phyloP scores from a whole-genome alignment of 176 grass and related monocot species.

The Rhynchospora tenuis region DNA sequence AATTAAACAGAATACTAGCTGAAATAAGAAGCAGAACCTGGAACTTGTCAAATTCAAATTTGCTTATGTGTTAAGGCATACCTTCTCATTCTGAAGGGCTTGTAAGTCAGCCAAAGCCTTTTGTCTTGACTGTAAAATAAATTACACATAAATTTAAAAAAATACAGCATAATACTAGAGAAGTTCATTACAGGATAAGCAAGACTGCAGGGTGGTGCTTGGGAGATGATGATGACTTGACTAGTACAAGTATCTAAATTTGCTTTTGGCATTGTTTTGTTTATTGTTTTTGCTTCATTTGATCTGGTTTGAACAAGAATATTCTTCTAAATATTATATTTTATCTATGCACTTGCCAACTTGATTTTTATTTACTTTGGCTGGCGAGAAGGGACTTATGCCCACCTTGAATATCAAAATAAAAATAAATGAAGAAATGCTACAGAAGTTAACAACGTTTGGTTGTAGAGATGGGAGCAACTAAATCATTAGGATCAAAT shows the following conservation, averaged over 20 bases:
- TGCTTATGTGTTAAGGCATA: conserved; percentile 20
- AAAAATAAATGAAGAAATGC: not conserved
- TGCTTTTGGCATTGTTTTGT: not conserved
- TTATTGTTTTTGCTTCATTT: not conserved
- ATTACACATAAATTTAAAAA: conserved; percentile 15
- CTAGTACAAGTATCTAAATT: not conserved
- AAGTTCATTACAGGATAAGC: not conserved
- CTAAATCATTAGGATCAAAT: not conserved
- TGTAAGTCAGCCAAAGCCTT: conserved; percentile 85
- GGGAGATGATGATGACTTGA: not conserved
- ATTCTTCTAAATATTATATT: not conserved
- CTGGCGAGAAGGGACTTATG: not conserved
- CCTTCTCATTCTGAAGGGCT: conserved; percentile 91
- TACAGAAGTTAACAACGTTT: not conserved
- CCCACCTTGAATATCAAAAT: not conserved
- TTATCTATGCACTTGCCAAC: not conserved
- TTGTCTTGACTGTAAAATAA: conserved; percentile 72
- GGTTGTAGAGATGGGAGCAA: not conserved
- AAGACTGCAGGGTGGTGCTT: not conserved
- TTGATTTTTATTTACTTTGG: not conserved
- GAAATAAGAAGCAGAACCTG: not conserved
- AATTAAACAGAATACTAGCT: not conserved
- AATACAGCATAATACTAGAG: not conserved
- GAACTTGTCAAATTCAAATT: not conserved
- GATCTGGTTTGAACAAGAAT: not conserved